phyloP scores from a whole-genome alignment of 2,329 filamentous ascomycete species.

The Pleomassaria siparia region DNA sequence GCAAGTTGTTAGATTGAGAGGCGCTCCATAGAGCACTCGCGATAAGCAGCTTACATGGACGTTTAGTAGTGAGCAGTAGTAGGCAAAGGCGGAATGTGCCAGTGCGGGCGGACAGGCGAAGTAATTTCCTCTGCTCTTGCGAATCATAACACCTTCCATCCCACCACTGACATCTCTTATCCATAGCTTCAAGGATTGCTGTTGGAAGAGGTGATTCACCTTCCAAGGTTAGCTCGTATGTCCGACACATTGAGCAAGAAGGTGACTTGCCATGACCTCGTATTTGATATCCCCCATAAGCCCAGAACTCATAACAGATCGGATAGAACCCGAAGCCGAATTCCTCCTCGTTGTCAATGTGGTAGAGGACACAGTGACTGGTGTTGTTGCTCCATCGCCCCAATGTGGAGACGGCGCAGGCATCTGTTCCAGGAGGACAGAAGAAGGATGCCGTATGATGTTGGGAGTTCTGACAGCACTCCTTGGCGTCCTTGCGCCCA shows the following conservation, averaged over 20 bases:
- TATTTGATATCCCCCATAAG: constrained; percentile 69
- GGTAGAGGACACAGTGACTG: constrained; percentile 6
- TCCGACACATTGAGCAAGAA: neutral
- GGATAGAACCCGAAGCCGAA: constrained; percentile 15
- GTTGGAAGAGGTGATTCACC: constrained; percentile 76
- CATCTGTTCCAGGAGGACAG: constrained; percentile 13
- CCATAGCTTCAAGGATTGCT: constrained; percentile 75
- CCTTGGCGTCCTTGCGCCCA: constrained; percentile 1
- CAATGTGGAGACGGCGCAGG: constrained; percentile 12
- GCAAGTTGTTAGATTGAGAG: constrained; percentile 9
- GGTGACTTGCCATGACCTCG: constrained; percentile 66
- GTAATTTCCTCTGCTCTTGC: constrained; percentile 70
- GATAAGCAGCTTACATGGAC: constrained; percentile 58
- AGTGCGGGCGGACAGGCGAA: constrained; percentile 71
- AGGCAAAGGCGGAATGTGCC: constrained; percentile 62
- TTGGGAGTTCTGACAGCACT: constrained; percentile 6
- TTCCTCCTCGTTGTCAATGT: constrained; percentile 17
- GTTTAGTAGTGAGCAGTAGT: constrained; percentile 68
- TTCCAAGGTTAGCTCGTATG: neutral
- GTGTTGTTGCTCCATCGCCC: constrained; percentile 8
- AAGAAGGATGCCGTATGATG: constrained; percentile 16
- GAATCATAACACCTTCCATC: constrained; percentile 70
- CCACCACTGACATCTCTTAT: constrained; percentile 69
- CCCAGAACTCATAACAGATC: constrained; percentile 10
- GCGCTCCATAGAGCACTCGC: no score